Percentiles rank a stretch among this genome's conserved stretches.
Conservation (phyloP, 148 eudicot genomes). For the Simmondsia chinensis region DNA sequence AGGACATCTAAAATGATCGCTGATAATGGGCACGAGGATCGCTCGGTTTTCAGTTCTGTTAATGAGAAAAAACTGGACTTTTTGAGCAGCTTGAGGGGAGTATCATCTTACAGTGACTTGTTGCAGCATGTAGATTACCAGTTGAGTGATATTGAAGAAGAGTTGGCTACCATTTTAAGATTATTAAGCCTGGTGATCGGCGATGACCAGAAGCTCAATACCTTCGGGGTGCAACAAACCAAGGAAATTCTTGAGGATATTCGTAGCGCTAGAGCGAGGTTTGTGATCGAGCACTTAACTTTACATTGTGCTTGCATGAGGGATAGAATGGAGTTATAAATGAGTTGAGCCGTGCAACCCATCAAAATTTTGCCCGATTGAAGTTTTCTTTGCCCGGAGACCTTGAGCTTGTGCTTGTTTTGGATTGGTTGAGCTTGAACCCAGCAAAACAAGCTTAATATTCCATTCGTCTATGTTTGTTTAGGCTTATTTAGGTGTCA, state of each 20-base stretch:
- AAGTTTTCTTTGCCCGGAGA: background rate
- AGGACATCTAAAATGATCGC: slow-evolving; percentile 4
- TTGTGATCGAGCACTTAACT: too few relatives aligned
- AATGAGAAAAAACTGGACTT: slow-evolving; percentile 10
- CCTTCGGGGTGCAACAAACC: slow-evolving; percentile 31
- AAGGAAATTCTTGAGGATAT: slow-evolving; percentile 42
- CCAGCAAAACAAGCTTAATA: too few relatives aligned
- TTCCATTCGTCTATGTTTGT: too few relatives aligned
- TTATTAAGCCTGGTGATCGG: slow-evolving; percentile 26
- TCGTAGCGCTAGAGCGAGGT: slow-evolving; percentile 59
- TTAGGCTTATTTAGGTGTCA: too few relatives aligned
- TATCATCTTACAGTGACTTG: slow-evolving; percentile 49
- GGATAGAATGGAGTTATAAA: too few relatives aligned
- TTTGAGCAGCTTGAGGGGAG: slow-evolving; percentile 14
- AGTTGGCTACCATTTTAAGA: slow-evolving; percentile 36
- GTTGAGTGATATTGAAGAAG: slow-evolving; percentile 47
- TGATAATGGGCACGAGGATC: slow-evolving; percentile 5
- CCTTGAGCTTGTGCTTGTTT: too few relatives aligned
- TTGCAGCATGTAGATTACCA: slow-evolving; percentile 45
- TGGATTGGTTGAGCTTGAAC: too few relatives aligned
- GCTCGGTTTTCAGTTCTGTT: slow-evolving; percentile 3
- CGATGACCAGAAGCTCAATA: slow-evolving; percentile 27
- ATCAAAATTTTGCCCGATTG: slow-evolving; percentile 1
- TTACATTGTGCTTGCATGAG: too few relatives aligned
- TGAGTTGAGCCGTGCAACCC: background rate